phyloP scores from a whole-genome alignment of 768 basidiomycete species.

The Panaeolus papilionaceus region DNA sequence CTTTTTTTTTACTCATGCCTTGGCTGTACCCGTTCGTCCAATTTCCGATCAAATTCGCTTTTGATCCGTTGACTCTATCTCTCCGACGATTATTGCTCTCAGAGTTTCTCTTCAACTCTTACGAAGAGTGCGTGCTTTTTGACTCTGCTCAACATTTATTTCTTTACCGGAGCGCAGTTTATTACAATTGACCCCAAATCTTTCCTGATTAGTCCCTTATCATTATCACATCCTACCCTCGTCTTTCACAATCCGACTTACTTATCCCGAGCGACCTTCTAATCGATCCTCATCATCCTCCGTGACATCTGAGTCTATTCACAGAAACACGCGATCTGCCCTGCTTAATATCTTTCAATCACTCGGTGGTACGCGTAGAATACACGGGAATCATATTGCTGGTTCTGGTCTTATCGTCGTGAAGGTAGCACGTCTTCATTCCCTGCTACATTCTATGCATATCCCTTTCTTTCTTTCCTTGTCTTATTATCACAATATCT shows the following conservation, averaged over 20 bases:
- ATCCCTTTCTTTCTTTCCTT: not conserved
- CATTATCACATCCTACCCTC: not conserved
- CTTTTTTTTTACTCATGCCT: not conserved
- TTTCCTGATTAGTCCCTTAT: too few relatives aligned
- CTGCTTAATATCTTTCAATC: not conserved
- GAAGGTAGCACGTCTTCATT: not conserved
- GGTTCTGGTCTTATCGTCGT: not conserved
- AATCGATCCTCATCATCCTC: too few relatives aligned
- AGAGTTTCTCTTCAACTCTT: not conserved
- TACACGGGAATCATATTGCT: not conserved
- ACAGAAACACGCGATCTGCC: not conserved
- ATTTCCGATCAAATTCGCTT: slow-evolving; percentile 3
- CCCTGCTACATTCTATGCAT: not conserved
- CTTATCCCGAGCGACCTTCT: not conserved
- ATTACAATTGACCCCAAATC: too few relatives aligned
- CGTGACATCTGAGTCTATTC: too few relatives aligned
- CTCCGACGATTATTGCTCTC: not conserved
- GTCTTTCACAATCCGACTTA: not conserved
- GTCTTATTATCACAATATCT: not conserved
- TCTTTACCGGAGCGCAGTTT: too few relatives aligned
- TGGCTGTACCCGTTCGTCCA: not conserved
- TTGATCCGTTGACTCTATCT: not conserved
- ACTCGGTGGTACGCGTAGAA: not conserved
- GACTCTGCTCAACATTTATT: not conserved
- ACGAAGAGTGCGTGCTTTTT: not conserved